phyloP scores from a whole-genome alignment of 805 yeast species.

The Huiozyma sinensis region DNA sequence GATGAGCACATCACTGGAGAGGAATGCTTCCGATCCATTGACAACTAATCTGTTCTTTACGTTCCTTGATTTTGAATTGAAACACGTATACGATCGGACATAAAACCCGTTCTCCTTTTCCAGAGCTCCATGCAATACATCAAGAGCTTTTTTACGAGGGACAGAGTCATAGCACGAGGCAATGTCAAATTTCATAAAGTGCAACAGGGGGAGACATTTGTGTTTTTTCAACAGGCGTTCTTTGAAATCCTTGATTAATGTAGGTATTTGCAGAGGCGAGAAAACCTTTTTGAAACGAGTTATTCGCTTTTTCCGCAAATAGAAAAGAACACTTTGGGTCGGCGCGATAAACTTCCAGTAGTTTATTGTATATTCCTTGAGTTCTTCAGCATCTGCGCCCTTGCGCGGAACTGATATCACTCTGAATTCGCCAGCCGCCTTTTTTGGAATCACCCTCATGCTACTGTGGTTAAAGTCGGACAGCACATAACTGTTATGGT shows the following conservation, averaged over 20 bases:
- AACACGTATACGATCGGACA: constrained; percentile 20
- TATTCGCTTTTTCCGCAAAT: constrained; percentile 23
- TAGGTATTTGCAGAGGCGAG: constrained; percentile 39
- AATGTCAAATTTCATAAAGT: constrained; percentile 64
- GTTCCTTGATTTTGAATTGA: constrained; percentile 11
- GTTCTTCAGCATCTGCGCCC: constrained; percentile 28
- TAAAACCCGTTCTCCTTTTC: constrained; percentile 15
- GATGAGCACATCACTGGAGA: constrained; percentile 13
- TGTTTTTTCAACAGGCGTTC: constrained; percentile 8
- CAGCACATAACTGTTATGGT: constrained; percentile 13
- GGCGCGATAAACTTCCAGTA: constrained; percentile 35
- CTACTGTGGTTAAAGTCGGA: constrained; percentile 30
- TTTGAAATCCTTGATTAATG: constrained; percentile 31
- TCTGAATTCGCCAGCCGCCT: constrained; percentile 39
- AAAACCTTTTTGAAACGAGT: constrained; percentile 27
- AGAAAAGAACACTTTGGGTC: constrained; percentile 28
- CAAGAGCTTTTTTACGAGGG: constrained; percentile 35
- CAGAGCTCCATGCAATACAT: constrained; percentile 21
- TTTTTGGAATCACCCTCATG: constrained; percentile 50
- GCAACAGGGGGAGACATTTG: constrained; percentile 29
- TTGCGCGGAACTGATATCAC: constrained; percentile 45
- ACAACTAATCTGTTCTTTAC: constrained; percentile 9
- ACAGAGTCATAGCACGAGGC: constrained; percentile 67
- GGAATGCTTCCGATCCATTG: constrained; percentile 10
- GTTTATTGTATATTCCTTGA: constrained; percentile 27